Evolutionary conservation across 331 rosid genomes (phyloP).

Genomic region (Malus hybrid): DNA sequence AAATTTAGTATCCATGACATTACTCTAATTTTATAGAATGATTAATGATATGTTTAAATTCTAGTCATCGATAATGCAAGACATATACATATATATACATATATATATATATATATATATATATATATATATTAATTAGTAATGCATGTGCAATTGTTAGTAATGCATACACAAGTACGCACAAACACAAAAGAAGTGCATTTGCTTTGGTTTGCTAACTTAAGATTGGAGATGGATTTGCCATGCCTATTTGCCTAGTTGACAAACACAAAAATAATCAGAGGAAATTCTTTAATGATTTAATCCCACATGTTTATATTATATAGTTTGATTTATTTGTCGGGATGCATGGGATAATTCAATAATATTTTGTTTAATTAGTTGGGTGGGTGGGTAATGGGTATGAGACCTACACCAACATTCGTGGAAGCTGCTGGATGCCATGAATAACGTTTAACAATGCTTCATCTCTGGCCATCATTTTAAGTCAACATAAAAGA

Average conservation of each 20-base stretch:
- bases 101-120: background rate
- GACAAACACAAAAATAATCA: background rate
- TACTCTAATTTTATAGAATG: no score
- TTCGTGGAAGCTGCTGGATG: background rate
- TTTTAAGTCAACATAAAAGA: background rate
- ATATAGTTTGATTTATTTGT: background rate
- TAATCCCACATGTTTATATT: background rate
- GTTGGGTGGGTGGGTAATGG: background rate
- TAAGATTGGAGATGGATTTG: background rate
- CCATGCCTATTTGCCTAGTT: conserved; percentile 1
- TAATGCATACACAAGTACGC: background rate
- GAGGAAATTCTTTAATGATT: background rate
- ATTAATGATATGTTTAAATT: background rate
- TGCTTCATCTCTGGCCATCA: background rate
- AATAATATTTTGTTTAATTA: background rate
- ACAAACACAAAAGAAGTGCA: background rate
- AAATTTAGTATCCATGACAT: no score
- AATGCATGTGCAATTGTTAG: no score
- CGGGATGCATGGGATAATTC: background rate
- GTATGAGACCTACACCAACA: background rate
- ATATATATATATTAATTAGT: no score
- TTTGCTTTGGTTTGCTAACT: background rate
- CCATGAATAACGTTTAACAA: background rate
- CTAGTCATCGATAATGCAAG: background rate
- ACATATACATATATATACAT: background rate